Base-by-base conservation (phyloP, 1,139 yeast genomes). In the Suhomyces atakaporum region DNA sequence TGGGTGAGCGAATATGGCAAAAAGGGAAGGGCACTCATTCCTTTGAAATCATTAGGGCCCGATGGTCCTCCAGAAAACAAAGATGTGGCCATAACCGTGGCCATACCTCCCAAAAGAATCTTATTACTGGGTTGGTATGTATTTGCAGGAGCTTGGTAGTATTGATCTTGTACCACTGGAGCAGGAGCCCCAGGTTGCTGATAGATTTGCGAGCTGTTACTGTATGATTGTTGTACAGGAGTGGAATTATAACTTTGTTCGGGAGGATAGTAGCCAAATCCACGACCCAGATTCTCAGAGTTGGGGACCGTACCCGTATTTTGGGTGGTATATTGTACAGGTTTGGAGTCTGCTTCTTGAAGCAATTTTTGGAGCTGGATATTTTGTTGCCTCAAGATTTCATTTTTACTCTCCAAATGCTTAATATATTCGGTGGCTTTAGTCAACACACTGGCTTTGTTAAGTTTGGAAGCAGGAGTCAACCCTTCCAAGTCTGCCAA, bases 401-500 rank as follows among this genome's bases (percentile, higher is more conserved):
- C 75, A 56, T 87, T 87, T 51, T 84, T 84, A 36, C 63, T 61
- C 54, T 89, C 95, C 54, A 90, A 70, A 60, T 89, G 96, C 49
- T 77, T 74, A 50, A 90, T 89, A 54, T 89, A 90, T 59, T 89
- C 97, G 2, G 94, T 85, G 4, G 97, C 96, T 56, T 89, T 87
- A 33, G 88, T 77, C 45, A 90, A 71, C 19, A 90, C 89, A 33
- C 88, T 83, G 6, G 96, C 97, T 60, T 90, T 90, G 63, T 88
- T 89, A 48, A 89, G 71, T 55, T 87, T 88, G 36, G 79, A 69
- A 3, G 96, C 95, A 0, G 96, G 96, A n/a, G 82, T 75, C 40
- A 89, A 71, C 2, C 96, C 96, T 51, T 88, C 96, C 44, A 89
- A 66, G 44, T 82, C 84, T 7, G 70, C 66, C 26, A 69, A 47